Base-by-base conservation (phyloP, 2,329 filamentous ascomycete species). In the Venturia aucupariae region DNA sequence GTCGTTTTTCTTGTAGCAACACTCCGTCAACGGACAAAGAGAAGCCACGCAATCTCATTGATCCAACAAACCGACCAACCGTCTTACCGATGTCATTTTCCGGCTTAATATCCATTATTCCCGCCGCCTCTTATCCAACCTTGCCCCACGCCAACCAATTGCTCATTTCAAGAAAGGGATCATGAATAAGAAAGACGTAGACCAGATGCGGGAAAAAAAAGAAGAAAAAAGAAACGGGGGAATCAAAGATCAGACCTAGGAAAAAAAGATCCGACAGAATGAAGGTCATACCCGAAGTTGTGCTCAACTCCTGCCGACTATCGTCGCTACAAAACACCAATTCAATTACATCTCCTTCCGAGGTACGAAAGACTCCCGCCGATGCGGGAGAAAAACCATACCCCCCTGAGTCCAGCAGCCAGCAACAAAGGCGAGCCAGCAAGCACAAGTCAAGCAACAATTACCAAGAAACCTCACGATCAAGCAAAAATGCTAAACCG, bases 361-460 rank as follows among this genome's bases (percentile, higher is more conserved):
- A 66, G 67, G 67, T 70, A 71, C 66, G 68, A 70, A 72, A 72
- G 67, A 70, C 69, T 68, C 68, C 67, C 66, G 66, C 60, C 32
- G 32, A 57, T 66, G 65, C 67, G 68, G 70, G 70, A 67, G 67
- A 68, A 70, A 70, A 69, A 69, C 68, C 69, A 68, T 69, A 67
- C 66, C 68, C 66, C 68, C 65, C 66, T 68, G 68, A 69, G 39
- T 48, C 55, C 60, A 62, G 65, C 67, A 54, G 64, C 64, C 63
- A 64, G 54, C 63, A 63, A 59, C 46, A 51, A 27, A 8, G 32
- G 62, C 54, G 44, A 61, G 57, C 65, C 66, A 54, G 59, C 44
- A 57, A 48, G 63, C 66, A 66, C 48, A 65, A 35, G 64, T 57
- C 39, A 68, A 65, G 67, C 65, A 32, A 68, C 64, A 35, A 63